Evolutionary conservation across 345 rosid species (phyloP).

Genomic region (Pistacia atlantica): DNA sequence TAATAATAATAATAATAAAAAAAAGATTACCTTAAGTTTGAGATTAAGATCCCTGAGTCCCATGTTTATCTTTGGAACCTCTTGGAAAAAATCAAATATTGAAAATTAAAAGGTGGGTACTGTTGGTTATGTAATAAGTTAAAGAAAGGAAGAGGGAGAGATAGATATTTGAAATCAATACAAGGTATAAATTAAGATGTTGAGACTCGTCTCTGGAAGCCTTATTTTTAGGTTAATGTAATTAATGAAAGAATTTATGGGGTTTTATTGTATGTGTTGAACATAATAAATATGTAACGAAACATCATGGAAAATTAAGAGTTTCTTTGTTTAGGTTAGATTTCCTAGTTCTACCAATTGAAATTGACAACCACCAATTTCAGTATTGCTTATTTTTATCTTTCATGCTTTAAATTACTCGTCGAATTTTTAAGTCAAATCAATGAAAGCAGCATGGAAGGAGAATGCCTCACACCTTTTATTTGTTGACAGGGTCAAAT

Average conservation of each 20-base stretch:
- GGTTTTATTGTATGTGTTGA: slow-evolving; percentile 31
- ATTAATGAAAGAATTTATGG: slow-evolving; percentile 28
- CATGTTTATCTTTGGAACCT: slow-evolving; percentile 29
- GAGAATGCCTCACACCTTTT: background rate
- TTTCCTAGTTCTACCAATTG: background rate
- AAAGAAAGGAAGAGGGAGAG: background rate
- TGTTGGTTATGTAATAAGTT: background rate
- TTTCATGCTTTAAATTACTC: background rate
- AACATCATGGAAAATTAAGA: too few relatives aligned
- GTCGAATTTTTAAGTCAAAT: background rate
- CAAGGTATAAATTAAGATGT: background rate
- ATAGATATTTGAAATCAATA: slow-evolving; percentile 17
- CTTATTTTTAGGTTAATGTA: slow-evolving; percentile 21
- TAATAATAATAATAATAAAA: background rate
- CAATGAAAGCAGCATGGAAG: background rate
- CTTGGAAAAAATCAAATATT: background rate
- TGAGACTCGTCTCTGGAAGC: background rate
- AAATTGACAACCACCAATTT: background rate
- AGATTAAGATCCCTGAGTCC: slow-evolving; percentile 49
- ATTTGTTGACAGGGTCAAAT: too few relatives aligned
- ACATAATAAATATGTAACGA: slow-evolving; percentile 24
- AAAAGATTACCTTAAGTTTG: slow-evolving; percentile 51
- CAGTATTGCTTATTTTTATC: background rate
- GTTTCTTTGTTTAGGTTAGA: too few relatives aligned
- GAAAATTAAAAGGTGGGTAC: too few relatives aligned